These are phyloP conservation scores for Ampelomyces quisqualis DNA, from an alignment of 2,329 filamentous ascomycete species.

Conservation along the genomic window DNA sequence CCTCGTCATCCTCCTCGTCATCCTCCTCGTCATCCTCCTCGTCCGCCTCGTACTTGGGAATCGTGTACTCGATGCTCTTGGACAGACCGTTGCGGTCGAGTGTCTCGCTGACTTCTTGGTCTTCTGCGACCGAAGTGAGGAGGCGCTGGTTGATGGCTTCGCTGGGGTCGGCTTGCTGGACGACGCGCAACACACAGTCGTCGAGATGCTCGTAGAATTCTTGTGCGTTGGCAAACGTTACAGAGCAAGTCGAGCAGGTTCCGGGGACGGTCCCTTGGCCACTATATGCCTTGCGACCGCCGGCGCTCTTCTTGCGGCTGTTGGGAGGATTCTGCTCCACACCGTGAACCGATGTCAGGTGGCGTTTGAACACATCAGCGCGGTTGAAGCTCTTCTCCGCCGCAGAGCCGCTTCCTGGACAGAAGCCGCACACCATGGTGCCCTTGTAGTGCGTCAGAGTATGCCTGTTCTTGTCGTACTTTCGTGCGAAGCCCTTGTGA, in stretches of 20 bases:
- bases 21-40: constrained; percentile 62
- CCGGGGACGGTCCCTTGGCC: constrained; percentile 72
- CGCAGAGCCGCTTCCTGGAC: constrained; percentile 81
- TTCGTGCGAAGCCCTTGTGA: constrained; percentile 86
- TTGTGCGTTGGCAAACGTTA: constrained; percentile 81
- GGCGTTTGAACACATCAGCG: constrained; percentile 93
- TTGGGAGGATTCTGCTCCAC: constrained; percentile 93
- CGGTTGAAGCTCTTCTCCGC: constrained; percentile 95
- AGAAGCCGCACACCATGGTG: constrained; percentile 96
- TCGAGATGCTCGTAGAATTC: constrained; percentile 97
- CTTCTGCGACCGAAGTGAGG: constrained; percentile 44
- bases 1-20: constrained; percentile 57
- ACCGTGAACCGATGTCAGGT: constrained; percentile 84
- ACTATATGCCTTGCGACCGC: constrained; percentile 64
- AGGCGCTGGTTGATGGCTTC: constrained; percentile 48
- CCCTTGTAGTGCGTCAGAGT: constrained; percentile 96
- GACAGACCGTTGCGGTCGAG: constrained; percentile 44
- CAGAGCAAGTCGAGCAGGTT: constrained; percentile 88
- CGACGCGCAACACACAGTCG: constrained; percentile 65
- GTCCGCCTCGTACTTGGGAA: constrained; percentile 54
- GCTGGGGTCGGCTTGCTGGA: constrained; percentile 49
- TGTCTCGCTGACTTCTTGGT: constrained; percentile 44
- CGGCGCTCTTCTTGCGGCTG: constrained; percentile 71
- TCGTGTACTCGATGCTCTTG: constrained; percentile 49
- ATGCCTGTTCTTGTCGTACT: constrained; percentile 96